A percentile compares a stretch with the other conserved stretches of the same genome.
phyloP scores from a whole-genome alignment of 768 basidiomycete species.

The Rickenella mellea region DNA sequence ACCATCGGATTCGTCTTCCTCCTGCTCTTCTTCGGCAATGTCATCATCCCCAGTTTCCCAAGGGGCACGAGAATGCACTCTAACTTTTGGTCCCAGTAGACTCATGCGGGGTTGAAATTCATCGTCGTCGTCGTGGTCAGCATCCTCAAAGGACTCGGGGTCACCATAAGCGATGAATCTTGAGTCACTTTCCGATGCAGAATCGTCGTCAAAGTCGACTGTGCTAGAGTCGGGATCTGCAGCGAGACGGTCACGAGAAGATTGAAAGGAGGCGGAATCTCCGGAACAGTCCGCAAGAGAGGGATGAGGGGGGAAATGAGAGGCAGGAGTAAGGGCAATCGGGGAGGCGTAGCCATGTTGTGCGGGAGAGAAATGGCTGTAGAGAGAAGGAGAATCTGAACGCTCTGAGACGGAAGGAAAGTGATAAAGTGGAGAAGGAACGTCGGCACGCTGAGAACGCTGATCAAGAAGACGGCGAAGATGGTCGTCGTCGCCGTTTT shows the following conservation, averaged over 20 bases:
- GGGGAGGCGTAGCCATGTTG: background rate
- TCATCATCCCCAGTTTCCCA: constrained; percentile 61
- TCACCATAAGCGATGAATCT: constrained; percentile 7
- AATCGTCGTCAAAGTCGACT: constrained; percentile 15
- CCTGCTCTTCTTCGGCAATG: constrained; percentile 37
- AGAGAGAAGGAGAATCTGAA: constrained; percentile 62
- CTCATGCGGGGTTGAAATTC: constrained; percentile 48
- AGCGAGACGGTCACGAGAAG: constrained; percentile 23
- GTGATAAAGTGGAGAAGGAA: constrained; percentile 26
- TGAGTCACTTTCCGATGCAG: background rate
- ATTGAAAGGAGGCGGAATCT: too few relatives aligned
- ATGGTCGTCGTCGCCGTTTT: constrained; percentile 30
- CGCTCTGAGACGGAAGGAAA: constrained; percentile 48
- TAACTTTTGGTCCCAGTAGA: constrained; percentile 74
- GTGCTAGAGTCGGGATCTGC: constrained; percentile 17
- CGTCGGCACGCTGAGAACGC: constrained; percentile 39
- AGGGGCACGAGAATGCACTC: constrained; percentile 71
- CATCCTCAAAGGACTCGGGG: constrained; percentile 11
- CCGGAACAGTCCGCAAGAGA: too few relatives aligned
- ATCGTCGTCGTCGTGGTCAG: constrained; percentile 29
- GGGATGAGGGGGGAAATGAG: background rate
- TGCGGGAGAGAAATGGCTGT: constrained; percentile 57
- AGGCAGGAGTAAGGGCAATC: background rate
- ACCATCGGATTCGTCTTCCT: constrained; percentile 24
- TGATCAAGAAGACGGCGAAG: constrained; percentile 44